Evolutionary conservation across 345 rosid genomes (phyloP), one percentile per base, ranked within the genome.

Genomic region (Gossypium rotundifolium): DNA sequence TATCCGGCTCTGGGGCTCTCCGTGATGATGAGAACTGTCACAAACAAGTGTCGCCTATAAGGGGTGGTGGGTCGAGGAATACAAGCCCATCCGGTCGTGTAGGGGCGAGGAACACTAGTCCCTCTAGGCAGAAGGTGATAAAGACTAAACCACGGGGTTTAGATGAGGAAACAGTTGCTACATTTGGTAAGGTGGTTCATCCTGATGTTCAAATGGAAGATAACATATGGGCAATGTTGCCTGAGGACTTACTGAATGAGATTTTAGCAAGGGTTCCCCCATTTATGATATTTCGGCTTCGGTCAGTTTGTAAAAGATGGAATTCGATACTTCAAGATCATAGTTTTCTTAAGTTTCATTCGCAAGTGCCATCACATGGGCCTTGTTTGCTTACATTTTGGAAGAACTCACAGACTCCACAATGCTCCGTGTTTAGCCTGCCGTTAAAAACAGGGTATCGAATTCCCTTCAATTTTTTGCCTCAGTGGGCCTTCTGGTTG

Each of bases 201-300:
- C 85, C 84, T 13, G 93, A 90, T 18, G 84, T 94, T 74, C 93
- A 84, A 74, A 94, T 92, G 98, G 97, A 90, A 74, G 94, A 94
- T 78, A 84, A 83, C 63, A 86, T 92, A 71, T 94, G 97, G 97
- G 94, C 94, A 20, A 86, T 92, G 98, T 83, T 81, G 80, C 98
- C 98, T 0, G 98, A 92, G 80, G 98, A 94, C 85, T 84, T 94
- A 77, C 70, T 94, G 69, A 89, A 89, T 77, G 96, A 94, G 85
- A 89, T 94, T 76, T 79, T 92, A 71, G 94, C 90, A 64, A 81
- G 98, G 81, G 89, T 94, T 71, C 98, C 98, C 58, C 96, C 98
- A 0, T 94, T 92, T 78, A 87, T 90, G 91, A 92, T 94, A 46
- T 92, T 94, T 61, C 86, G 94, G 49, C 93, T 94, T 54, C 92